Evolutionary conservation across 2,329 filamentous ascomycete genomes (phyloP), one percentile per base, ranked within the genome.

Genomic region (Fusarium sp.): DNA sequence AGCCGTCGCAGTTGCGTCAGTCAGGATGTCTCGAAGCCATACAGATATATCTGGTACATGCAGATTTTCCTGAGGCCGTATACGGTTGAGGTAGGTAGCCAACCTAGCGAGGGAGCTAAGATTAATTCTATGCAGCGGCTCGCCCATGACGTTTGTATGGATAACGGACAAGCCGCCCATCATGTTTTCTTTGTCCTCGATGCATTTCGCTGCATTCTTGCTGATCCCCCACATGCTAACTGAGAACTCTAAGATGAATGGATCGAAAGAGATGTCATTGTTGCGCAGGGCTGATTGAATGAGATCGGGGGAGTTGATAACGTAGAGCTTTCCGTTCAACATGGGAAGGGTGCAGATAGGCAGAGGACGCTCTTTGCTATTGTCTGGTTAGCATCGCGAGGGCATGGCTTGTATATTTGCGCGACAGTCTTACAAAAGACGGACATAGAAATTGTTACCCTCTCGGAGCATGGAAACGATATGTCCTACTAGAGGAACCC

Each of bases 261-360:
- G 75, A 24, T 80, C 78, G 63, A 84, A 83, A 0, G 76, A 77
- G 23, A 85, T 68, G 12, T 78, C 75, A 23, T 78, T 78, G 17
- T 75, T 76, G 20, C 79, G 77, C 46, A 82, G 73, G 6, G 80
- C 78, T 6, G 77, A 73, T 21, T 77, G 74, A 7, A 80, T 75
- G 1, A 84, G 65, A 2, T 68, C 52, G 0, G 83, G 80, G 1
- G 76, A 76, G 30, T 76, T 79, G 21, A 84, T 77, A 20, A 83
- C 65, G 64, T 85, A 85, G 15, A 81, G 71, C 38, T 81, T 80
- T n/a, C 75, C 69, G 36, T 73, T 77, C 12, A 83, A 69, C 67
- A 84, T 79, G 7, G 78, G 80, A 7, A 85, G 69, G 2, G 83
- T 83, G 39, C 77, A 81, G 54, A 83, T 80, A 1, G 74, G 73